Base-by-base conservation (phyloP, 768 basidiomycete species). In the Infundibulicybe gibba region DNA sequence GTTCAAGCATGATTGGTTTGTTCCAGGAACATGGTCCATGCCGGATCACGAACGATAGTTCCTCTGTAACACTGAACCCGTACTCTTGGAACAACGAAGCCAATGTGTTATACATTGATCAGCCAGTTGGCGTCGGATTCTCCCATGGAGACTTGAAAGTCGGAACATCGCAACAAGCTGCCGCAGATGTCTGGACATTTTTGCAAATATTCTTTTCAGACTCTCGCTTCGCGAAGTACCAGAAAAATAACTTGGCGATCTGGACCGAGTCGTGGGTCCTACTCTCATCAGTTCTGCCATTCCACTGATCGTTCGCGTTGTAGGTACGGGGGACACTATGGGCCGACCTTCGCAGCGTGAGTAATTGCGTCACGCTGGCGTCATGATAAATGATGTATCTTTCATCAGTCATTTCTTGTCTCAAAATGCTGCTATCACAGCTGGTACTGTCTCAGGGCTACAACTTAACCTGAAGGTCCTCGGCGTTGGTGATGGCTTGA, bases 401-500 rank as follows among this genome's bases (percentile, higher is more conserved):
- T 38, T n/a, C 17, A 38, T 38, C 35, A 38, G n/a, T n/a, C 17
- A 38, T 10, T 38, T 38, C 10, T n/a, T n/a, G n/a, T 38, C 35
- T 10, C 35, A 38, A 19, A 38, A 38, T 19, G 35, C 35, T 10
- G 79, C 71, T 11, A 83, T 85, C 41, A 67, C 69, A 2, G 63
- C 65, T 3, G 77, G 76, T 8, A 68, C 59, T 0, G 51, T 77
- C 3, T 53, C 61, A 3, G 82, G 80, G 3, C 48, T 76, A 5
- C 65, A 61, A 2, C 68, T 85, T 40, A 83, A 83, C 52, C 70
- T 85, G n/a, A 74, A 81, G 58, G 67, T 73, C 17, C 71, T 83
- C n/a, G 83, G 79, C 14, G 67, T 85, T 16, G 82, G 83, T 14
- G 71, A 85, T 54, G 81, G 81, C 11, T 60, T 83, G 17, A 83